Evolutionary conservation across 2,329 filamentous ascomycete genomes (phyloP), one percentile per base, ranked within the genome.

Genomic region (Amauroascus verrucosus): DNA sequence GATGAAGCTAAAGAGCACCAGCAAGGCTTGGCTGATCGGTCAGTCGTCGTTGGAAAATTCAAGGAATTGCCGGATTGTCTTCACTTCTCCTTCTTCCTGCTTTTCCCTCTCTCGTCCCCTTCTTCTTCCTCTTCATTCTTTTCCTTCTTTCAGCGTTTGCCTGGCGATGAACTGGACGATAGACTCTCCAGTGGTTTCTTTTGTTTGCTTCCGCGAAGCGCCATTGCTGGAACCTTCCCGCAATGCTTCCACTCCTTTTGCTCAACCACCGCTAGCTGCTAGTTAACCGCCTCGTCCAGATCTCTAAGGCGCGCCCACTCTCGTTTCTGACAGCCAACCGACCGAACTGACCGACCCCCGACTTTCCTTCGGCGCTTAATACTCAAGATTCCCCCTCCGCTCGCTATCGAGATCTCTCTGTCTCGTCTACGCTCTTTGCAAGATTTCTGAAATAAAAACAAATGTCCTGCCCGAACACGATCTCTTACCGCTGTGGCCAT

Each of bases 161-260:
- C 14, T n/a, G n/a, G 24, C 9, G 8, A 18, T 35, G 30, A 16
- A 18, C 48, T 51, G 48, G 48, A 32, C 8, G 48, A 51, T 51
- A 43, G 48, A 51, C 35, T 51, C 56, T 60, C 54, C 54, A 53
- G 58, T 59, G 60, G 56, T 8, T 57, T 60, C 60, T 62, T 49
- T 64, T 61, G 61, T 59, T 64, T 62, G 63, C 58, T 63, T 56
- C 58, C 60, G 62, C 59, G 59, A 56, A 55, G 59, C 57, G 48
- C 44, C 43, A 8, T 54, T 32, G 26, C 54, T 56, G 48, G 51
- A 40, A 54, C 52, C 47, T 50, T 45, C 50, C 48, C 38, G 56
- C 51, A 22, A 32, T 45, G 45, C 28, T 51, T 33, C 55, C 54
- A 43, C 45, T 57, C 57, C 46, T 57, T 55, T 38, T 18, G 20